Base-by-base conservation (phyloP, 176 grass and related monocot species). In the Aegilops sharonensis region DNA sequence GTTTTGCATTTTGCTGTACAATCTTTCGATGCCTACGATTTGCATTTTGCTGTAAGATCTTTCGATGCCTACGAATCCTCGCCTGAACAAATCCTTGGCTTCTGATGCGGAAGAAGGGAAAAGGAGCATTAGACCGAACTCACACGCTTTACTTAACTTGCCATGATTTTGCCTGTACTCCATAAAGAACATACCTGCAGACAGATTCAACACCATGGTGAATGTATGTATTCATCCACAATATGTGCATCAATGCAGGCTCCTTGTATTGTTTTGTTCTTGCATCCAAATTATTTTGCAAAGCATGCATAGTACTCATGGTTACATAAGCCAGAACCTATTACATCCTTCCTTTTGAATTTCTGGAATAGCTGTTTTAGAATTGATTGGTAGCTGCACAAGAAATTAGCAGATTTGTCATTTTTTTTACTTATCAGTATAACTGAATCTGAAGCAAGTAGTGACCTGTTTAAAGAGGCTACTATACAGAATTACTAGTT, bases 181-280 rank as follows among this genome's bases (percentile, higher is more conserved):
- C 18, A 78, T 21, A 39, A 50, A 35, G 14, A 75, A 75, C 81
- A 72, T 92, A 95, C 95, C 91, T 98, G 79, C 89, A 78, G 29
- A 98, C 87, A 78, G 93, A 98, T 93, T 88, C 91, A 29, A 95
- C 93, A 25, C 95, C 90, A 84, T 95, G 92, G 20, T 95, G 95
- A 77, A 98, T 95, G 79, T 98, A 98, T 95, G 79, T 98, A 68
- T 98, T 98, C 93, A 95, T 95, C 64, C 95, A 85, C 89, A 98
- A 93, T 83, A 95, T 67, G 71, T 85, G 76, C 32, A 90, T 91
- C 68, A 95, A 78, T 73, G 95, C 86, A 78, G 87, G 91, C 89
- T 98, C 95, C 85, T 91, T 95, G 76, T 93, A 93, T 72, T 98
- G 93, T 36, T 95, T 95, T 29, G 95, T 90, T 88, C 95, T 98